Conservation (phyloP, 2,329 filamentous ascomycete species). For the Pseudocercospora vitis region DNA sequence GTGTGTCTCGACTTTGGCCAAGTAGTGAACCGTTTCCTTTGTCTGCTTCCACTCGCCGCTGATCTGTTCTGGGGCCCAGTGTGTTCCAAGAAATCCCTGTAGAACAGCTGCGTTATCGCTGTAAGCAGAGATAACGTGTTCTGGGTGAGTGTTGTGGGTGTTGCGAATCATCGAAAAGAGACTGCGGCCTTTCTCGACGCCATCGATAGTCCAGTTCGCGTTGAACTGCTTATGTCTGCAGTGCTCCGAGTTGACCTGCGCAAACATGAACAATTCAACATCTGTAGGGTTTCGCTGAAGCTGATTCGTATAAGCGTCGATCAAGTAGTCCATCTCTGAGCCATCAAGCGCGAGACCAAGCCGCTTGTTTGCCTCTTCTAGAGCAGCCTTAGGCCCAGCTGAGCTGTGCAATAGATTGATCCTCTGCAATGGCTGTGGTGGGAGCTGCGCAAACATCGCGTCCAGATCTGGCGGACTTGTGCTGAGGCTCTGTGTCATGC, state of each 20-base stretch:
- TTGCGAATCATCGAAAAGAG: conserved; percentile 97
- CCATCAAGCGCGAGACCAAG: conserved; percentile 84
- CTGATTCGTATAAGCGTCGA: conserved; percentile 72
- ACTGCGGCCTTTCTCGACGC: conserved; percentile 72
- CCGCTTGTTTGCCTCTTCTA: conserved; percentile 79
- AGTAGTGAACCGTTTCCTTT: conserved; percentile 81
- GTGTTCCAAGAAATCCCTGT: conserved; percentile 67
- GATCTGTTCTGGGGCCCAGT: conserved; percentile 84
- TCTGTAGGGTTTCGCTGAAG: conserved; percentile 72
- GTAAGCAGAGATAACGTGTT: conserved; percentile 90
- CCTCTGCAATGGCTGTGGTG: conserved; percentile 65
- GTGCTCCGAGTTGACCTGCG: conserved; percentile 98
- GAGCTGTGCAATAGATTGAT: conserved; percentile 60
- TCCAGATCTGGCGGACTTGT: conserved; percentile 66
- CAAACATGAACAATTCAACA: conserved; percentile 98
- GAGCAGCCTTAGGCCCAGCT: conserved; percentile 65
- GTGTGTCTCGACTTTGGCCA: conserved; percentile 96
- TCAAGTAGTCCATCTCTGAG: conserved; percentile 88
- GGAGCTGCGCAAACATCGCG: conserved; percentile 74
- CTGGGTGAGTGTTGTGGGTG: conserved; percentile 75
- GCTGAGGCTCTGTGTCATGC: conserved; percentile 88
- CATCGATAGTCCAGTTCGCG: conserved; percentile 92
- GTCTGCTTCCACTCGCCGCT: conserved; percentile 86
- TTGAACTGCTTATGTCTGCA: conserved; percentile 92
- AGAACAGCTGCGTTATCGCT: conserved; percentile 97